Conservation (phyloP, 179 eudicot genomes). For the Heliamphora pulchella region DNA sequence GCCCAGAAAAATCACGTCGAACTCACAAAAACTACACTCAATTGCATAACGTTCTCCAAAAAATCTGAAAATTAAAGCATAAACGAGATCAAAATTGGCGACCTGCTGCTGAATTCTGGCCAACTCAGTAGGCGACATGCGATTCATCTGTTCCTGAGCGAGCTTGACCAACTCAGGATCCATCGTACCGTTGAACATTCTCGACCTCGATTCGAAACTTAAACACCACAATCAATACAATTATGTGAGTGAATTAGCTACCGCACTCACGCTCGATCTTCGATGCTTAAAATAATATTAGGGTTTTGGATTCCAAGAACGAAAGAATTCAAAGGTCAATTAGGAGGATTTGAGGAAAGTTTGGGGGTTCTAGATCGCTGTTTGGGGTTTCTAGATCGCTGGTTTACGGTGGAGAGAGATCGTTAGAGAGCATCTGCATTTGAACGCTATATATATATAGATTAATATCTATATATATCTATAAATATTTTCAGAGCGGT, state of each 20-base stretch:
- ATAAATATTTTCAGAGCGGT: no score
- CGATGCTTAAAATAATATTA: neutral
- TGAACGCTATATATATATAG: no score
- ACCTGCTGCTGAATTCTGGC: conserved; percentile 92
- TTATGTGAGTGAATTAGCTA: neutral
- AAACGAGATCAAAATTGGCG: neutral
- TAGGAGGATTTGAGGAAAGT: no score
- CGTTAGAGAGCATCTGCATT: no score
- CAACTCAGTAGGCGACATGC: conserved; percentile 77
- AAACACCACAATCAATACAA: neutral
- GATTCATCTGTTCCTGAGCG: conserved; percentile 96
- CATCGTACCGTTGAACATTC: conserved; percentile 70
- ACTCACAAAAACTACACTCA: neutral
- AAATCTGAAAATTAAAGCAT: conserved; percentile 2
- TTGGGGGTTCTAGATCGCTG: no score
- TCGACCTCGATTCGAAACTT: neutral
- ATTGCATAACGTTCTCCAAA: neutral
- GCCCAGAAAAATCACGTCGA: no score
- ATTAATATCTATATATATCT: no score
- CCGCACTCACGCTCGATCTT: neutral
- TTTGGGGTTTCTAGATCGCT: no score
- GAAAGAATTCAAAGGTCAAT: no score
- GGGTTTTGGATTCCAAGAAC: neutral
- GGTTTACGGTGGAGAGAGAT: no score
- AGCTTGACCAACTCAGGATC: conserved; percentile 82